Evolutionary conservation across 2,329 filamentous ascomycete species (phyloP).

Genomic region (Alternaria sp.): DNA sequence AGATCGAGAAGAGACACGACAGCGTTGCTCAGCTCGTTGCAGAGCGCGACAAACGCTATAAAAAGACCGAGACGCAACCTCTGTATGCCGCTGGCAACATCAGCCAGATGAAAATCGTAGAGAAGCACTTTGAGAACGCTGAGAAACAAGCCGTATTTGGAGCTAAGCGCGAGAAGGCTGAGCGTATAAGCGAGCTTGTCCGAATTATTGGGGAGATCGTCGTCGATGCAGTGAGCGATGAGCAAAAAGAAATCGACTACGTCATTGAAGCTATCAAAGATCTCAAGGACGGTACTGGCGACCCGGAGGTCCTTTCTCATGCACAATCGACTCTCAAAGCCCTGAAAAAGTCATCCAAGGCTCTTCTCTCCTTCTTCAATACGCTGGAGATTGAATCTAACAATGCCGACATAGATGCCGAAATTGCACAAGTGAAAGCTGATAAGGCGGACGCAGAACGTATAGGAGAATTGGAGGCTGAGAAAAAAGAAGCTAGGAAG

Average conservation of each 20-base stretch:
- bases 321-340: slow-evolving; percentile 40
- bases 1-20: slow-evolving; percentile 60
- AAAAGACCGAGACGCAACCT: slow-evolving; percentile 63
- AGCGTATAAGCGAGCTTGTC: slow-evolving; percentile 61
- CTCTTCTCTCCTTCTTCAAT: slow-evolving; percentile 55
- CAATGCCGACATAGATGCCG: slow-evolving; percentile 61
- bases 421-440: slow-evolving; percentile 62
- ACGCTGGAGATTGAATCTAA: slow-evolving; percentile 61
- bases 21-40: slow-evolving; percentile 60
- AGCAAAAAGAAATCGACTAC: slow-evolving; percentile 61
- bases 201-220: slow-evolving; percentile 62
- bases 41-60: slow-evolving; percentile 64
- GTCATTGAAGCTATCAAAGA: slow-evolving; percentile 56
- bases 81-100: slow-evolving; percentile 63
- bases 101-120: slow-evolving; percentile 59
- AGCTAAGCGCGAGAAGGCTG: slow-evolving; percentile 59
- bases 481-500: slow-evolving; percentile 45
- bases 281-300: slow-evolving; percentile 45
- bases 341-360: slow-evolving; percentile 53
- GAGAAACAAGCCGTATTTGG: slow-evolving; percentile 61
- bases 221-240: slow-evolving; percentile 59
- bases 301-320: slow-evolving; percentile 31
- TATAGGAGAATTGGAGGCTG: slow-evolving; percentile 49
- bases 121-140: slow-evolving; percentile 56
- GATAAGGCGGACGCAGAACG: slow-evolving; percentile 54